These are phyloP conservation scores for Solanum ahanhuiri DNA, from an alignment of 257 asterid genomes.

Conservation along the genomic window DNA sequence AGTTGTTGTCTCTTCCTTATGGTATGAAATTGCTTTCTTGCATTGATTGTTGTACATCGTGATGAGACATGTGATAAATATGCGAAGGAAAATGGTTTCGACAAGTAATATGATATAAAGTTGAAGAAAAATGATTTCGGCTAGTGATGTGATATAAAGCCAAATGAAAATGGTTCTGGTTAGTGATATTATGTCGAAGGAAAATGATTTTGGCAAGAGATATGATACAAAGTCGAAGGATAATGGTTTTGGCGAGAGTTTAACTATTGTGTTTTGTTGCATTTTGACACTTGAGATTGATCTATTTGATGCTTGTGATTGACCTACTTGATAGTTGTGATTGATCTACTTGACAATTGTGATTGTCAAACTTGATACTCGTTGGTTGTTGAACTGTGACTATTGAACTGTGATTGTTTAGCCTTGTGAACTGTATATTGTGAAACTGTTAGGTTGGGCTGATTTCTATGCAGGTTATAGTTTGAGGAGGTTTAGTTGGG, in stretches of 20 bases:
- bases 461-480: background rate
- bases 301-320: background rate
- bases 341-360: background rate
- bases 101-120: background rate
- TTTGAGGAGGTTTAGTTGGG: background rate
- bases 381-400: background rate
- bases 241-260: background rate
- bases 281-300: background rate
- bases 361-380: background rate
- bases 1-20: background rate
- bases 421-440: background rate
- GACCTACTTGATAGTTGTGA: background rate
- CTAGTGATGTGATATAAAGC: background rate
- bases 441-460: background rate
- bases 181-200: background rate
- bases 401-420: background rate
- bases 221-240: background rate
- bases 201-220: background rate
- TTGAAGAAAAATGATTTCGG: background rate
- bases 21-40: background rate
- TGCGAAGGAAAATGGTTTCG: background rate
- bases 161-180: accelerated
- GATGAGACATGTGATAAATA: background rate
- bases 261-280: background rate
- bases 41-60: too few species aligned